Evolutionary conservation across 306 rosid genomes (phyloP).

Genomic region (Rosa chinensis): DNA sequence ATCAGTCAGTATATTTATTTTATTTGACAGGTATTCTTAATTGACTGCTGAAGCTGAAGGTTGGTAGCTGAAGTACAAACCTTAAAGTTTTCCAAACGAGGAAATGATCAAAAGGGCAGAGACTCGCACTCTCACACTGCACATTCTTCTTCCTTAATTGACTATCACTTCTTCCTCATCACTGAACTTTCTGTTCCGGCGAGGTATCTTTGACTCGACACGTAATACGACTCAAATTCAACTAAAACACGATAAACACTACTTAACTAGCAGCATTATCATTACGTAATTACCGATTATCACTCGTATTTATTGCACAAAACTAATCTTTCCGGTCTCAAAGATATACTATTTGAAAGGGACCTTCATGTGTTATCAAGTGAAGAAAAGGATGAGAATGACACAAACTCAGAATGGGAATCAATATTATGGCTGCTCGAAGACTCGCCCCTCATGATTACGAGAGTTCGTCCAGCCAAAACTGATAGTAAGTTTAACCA

Average conservation of each 20-base stretch:
- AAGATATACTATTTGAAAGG: too few relatives aligned
- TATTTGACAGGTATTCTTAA: neutral
- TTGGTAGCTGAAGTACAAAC: neutral
- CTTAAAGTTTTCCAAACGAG: neutral
- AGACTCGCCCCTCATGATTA: slow-evolving; percentile 24
- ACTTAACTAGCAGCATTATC: neutral
- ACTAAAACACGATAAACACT: neutral
- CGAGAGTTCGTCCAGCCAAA: slow-evolving; percentile 11
- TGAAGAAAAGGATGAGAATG: neutral
- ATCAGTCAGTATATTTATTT: neutral
- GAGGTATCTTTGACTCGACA: neutral
- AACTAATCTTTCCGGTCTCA: neutral
- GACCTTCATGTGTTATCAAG: neutral
- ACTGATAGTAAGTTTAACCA: slow-evolving; percentile 35
- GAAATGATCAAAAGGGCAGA: neutral
- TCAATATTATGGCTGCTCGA: neutral
- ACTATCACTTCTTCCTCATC: neutral
- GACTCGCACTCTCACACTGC: neutral
- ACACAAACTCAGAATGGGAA: neutral
- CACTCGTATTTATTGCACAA: neutral
- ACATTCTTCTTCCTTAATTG: neutral
- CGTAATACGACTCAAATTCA: too few relatives aligned
- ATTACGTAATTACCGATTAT: neutral
- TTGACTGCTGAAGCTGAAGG: neutral
- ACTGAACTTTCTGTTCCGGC: neutral